A percentile compares a stretch with the other conserved stretches of the same genome.
These are phyloP conservation scores for Talaromyces pinophilus DNA, from an alignment of 2,329 filamentous ascomycete genomes.

Conservation along the genomic window DNA sequence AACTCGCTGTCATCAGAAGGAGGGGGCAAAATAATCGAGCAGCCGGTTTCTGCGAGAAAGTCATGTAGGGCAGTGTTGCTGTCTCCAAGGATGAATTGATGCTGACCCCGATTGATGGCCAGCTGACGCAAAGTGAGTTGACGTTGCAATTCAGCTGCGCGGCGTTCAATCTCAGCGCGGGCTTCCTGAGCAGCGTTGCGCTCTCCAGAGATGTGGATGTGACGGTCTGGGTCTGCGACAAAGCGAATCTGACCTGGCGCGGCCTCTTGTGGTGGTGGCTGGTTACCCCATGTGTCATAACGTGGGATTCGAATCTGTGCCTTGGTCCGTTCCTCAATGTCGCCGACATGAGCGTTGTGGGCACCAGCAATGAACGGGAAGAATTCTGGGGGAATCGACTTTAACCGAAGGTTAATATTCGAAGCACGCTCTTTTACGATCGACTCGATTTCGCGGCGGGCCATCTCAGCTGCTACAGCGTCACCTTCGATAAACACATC, in stretches of 20 bases:
- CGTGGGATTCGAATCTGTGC: slow-evolving; percentile 81
- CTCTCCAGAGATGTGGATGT: slow-evolving; percentile 85
- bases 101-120: slow-evolving; percentile 79
- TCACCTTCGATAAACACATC: slow-evolving; percentile 91
- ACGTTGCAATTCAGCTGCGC: slow-evolving; percentile 72
- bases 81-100: slow-evolving; percentile 93
- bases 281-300: slow-evolving; percentile 71
- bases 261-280: slow-evolving; percentile 65
- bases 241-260: slow-evolving; percentile 70
- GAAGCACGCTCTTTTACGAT: slow-evolving; percentile 86
- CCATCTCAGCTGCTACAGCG: slow-evolving; percentile 79
- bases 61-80: slow-evolving; percentile 76
- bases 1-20: slow-evolving; percentile 75
- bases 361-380: slow-evolving; percentile 92
- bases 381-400: slow-evolving; percentile 83
- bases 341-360: slow-evolving; percentile 66
- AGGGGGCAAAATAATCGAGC: slow-evolving; percentile 78
- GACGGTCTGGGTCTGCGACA: slow-evolving; percentile 68
- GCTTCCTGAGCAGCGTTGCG: slow-evolving; percentile 77
- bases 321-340: slow-evolving; percentile 71
- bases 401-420: slow-evolving; percentile 77
- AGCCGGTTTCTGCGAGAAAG: slow-evolving; percentile 88
- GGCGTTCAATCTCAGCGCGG: slow-evolving; percentile 76
- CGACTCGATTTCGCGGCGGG: slow-evolving; percentile 77
- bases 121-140: slow-evolving; percentile 77